Conservation (phyloP, 2,329 filamentous ascomycete genomes). For the Leptographium lundbergii region DNA sequence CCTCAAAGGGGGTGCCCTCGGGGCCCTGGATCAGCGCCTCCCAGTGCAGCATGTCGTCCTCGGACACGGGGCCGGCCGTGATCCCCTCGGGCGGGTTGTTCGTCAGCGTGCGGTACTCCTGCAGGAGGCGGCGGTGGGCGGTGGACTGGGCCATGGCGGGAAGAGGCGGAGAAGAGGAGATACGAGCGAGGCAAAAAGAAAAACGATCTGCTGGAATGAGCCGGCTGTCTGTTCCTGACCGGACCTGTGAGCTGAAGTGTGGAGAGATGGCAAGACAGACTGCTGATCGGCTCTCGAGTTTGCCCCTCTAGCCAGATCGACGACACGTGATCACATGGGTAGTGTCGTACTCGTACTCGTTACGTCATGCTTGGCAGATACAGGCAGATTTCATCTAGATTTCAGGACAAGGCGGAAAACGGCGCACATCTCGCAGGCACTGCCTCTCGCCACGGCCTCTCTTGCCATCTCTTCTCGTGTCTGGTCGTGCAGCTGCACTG, state of each 20-base stretch:
- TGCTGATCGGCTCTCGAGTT: no score
- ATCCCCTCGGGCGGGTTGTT: slow-evolving; percentile 97
- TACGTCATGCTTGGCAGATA: neutral
- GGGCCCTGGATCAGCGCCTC: slow-evolving; percentile 93
- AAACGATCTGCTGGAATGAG: neutral
- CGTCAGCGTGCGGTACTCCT: slow-evolving; percentile 89
- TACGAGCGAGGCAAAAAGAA: neutral
- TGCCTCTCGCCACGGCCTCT: neutral
- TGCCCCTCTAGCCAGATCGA: no score
- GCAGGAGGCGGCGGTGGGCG: slow-evolving; percentile 71
- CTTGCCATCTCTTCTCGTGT: neutral
- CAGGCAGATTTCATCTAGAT: no score
- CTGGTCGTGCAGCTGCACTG: neutral
- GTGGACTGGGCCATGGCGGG: slow-evolving; percentile 43
- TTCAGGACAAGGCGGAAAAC: no score
- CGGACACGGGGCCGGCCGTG: slow-evolving; percentile 80
- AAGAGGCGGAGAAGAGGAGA: neutral
- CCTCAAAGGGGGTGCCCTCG: slow-evolving; percentile 91
- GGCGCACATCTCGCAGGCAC: no score
- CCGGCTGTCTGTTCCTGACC: neutral
- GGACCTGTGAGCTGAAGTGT: neutral
- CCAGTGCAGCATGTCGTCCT: slow-evolving; percentile 94
- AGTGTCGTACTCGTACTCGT: no score
- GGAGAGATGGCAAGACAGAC: neutral
- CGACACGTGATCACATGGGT: no score